These are phyloP conservation scores for Boletellus emodensis DNA, from an alignment of 768 basidiomycete species.

Conservation along the genomic window DNA sequence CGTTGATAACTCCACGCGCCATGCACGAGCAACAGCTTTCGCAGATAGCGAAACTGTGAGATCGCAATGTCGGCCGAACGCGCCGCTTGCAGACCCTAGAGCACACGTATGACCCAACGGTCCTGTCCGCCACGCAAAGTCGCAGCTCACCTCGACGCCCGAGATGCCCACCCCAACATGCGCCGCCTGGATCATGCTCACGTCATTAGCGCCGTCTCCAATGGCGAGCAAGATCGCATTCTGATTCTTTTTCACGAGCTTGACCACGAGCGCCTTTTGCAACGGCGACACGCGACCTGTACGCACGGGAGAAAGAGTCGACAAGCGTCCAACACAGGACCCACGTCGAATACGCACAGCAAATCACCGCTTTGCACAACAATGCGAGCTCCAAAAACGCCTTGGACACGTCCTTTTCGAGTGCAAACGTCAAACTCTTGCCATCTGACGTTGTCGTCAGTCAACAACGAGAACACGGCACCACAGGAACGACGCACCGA, in stretches of 20 bases:
- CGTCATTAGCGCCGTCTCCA: constrained; percentile 97
- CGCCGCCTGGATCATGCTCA: constrained; percentile 98
- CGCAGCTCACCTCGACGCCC: constrained; percentile 75
- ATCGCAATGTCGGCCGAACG: constrained; percentile 97
- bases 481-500: constrained; percentile 51
- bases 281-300: constrained; percentile 93
- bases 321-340: too few relatives aligned
- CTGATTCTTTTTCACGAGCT: constrained; percentile 97
- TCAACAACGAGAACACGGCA: background rate
- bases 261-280: constrained; percentile 96
- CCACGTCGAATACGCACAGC: constrained; percentile 54
- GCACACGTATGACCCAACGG: too few relatives aligned
- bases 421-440: constrained; percentile 87
- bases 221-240: constrained; percentile 94
- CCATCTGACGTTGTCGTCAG: constrained; percentile 57
- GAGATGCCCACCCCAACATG: constrained; percentile 98
- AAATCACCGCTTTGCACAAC: constrained; percentile 98
- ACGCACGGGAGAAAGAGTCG: background rate
- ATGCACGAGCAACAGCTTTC: constrained; percentile 93
- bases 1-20: constrained; percentile 99
- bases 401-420: constrained; percentile 90
- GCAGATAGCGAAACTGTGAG: constrained; percentile 93
- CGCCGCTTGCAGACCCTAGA: constrained; percentile 93
- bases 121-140: background rate
- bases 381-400: constrained; percentile 91